phyloP scores from a whole-genome alignment of 2,329 filamentous ascomycete species.

The Venturia effusa region DNA sequence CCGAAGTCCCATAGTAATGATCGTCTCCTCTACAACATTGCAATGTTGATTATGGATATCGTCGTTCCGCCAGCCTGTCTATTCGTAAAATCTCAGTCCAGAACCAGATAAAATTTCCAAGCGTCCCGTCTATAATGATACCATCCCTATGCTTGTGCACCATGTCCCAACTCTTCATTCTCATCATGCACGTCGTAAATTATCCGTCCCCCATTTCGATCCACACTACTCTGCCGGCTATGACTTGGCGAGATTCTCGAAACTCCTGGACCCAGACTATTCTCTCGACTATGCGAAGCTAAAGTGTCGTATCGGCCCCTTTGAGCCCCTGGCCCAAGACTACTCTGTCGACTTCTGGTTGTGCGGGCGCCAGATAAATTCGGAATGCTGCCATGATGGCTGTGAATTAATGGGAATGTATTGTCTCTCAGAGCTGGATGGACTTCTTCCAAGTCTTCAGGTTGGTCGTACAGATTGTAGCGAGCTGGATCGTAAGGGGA shows the following conservation, averaged over 20 bases:
- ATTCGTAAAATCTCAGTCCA: no score
- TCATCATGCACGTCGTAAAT: not conserved
- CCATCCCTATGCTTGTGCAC: not conserved
- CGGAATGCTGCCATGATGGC: not conserved
- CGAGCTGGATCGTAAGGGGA: not conserved
- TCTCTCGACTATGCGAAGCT: slow-evolving; percentile 2
- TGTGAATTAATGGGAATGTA: not conserved
- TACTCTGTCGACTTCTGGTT: not conserved
- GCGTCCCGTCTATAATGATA: not conserved
- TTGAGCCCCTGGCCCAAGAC: not conserved
- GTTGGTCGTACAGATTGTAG: not conserved
- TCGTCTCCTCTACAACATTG: not conserved
- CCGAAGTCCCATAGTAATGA: no score
- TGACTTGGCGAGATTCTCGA: not conserved
- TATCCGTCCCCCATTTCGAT: not conserved
- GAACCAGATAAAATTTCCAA: not conserved
- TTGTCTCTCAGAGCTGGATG: not conserved
- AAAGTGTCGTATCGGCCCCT: not conserved
- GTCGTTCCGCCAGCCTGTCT: no score
- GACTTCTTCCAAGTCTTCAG: not conserved
- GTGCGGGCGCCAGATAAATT: not conserved
- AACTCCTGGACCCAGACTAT: not conserved
- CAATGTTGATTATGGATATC: no score
- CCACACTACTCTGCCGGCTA: not conserved
- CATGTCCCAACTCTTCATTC: not conserved